Percentiles rank a stretch among this genome's conserved stretches.
Conservation (phyloP, 2,329 filamentous ascomycete species). For the Phialophora expanda region DNA sequence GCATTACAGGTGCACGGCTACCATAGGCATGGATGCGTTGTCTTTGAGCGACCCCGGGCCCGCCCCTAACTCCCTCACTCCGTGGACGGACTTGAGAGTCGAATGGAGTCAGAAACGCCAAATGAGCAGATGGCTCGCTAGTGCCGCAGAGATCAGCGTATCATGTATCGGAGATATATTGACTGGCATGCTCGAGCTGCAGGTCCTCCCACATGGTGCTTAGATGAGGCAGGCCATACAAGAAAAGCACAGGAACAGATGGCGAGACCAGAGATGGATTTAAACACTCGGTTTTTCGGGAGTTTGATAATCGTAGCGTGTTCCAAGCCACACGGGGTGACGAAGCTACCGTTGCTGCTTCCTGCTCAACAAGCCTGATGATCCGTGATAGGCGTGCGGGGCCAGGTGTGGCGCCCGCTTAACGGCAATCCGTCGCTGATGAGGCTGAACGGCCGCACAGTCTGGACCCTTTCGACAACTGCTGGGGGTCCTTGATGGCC, state of each 20-base stretch:
- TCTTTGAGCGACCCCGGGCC: neutral
- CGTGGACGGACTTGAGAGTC: slow-evolving; percentile 20
- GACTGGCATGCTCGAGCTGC: neutral
- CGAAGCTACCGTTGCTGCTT: neutral
- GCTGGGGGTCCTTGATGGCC: neutral
- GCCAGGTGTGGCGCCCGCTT: neutral
- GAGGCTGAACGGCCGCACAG: neutral
- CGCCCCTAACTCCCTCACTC: slow-evolving; percentile 8
- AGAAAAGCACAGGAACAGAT: neutral
- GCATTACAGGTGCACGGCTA: neutral
- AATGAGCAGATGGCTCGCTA: slow-evolving; percentile 5
- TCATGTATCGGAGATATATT: slow-evolving; percentile 7
- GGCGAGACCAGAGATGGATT: neutral
- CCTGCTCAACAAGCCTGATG: neutral
- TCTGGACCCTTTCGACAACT: neutral
- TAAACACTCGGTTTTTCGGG: too few relatives aligned
- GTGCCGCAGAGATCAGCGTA: slow-evolving; percentile 5
- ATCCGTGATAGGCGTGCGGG: neutral
- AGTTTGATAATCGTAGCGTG: neutral
- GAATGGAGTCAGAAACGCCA: slow-evolving; percentile 15
- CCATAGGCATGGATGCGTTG: slow-evolving; percentile 15
- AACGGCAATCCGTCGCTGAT: neutral
- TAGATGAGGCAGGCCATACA: neutral
- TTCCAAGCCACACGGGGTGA: neutral
- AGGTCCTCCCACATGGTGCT: neutral